Base-by-base conservation (phyloP, 2,329 filamentous ascomycete genomes). In the Cladosporium sp. region DNA sequence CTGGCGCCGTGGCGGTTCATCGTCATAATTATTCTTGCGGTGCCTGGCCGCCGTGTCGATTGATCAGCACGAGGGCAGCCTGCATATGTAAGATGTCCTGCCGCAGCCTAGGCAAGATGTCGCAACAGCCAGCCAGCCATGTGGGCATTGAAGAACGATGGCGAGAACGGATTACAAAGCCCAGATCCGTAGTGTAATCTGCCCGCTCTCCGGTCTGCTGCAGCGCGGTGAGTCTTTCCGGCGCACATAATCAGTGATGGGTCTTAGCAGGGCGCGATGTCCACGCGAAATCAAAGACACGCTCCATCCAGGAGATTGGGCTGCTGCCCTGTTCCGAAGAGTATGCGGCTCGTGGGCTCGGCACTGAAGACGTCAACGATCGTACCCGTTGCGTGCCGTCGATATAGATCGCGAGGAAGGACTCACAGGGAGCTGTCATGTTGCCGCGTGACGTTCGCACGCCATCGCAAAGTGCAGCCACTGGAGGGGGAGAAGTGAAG, bases 281-380 rank as follows among this genome's bases (percentile, higher is more conserved):
- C 48, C 48, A 51, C 48, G 48, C 48, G 35, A 37, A 39, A 39
- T 51, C 48, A 20, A 39, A 37, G 32, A 39, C 48, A 35, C 35
- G 48, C 48, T 40, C 48, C 35, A 51, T 42, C 50, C 36, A 42
- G 24, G 50, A 53, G 24, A 53, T 53, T 51, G 25, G 28, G 28
- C 28, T 32, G 50, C 45, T 32, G 44, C 24, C 24, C 25, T 10
- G 28, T 52, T 28, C 17, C 36, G 49, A 4, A n/a, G 24, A 42
- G 47, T 36, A 10, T 36, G 37, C 37, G 37, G 24, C 37, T 44
- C n/a, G 8, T 42, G 25, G 24, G 37, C 50, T 42, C 50, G 50
- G 50, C 50, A 42, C 36, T 40, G 50, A 42, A 42, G 50, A 42
- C 50, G 50, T 53, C 50, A 55, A 28, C n/a, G 40, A 55, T 47